A percentile compares a stretch with the other conserved stretches of the same genome.
Evolutionary conservation across 2,329 filamentous ascomycete genomes (phyloP).

Genomic region (Orbilia blumenaviensis): DNA sequence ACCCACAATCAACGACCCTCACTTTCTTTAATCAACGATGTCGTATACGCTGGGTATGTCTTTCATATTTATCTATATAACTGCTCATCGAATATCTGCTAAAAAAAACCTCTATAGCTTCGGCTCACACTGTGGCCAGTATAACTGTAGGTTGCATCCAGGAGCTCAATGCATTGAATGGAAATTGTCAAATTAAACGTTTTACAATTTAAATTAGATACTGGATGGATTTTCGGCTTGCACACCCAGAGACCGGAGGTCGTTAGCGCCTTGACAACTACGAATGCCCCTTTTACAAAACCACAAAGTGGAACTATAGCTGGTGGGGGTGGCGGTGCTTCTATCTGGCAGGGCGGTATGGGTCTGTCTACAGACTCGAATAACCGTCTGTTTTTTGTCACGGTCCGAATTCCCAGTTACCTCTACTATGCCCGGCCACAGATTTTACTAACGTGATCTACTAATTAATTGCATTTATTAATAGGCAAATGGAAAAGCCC

Average conservation of each 20-base stretch:
- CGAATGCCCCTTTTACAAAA: slow-evolving; percentile 62
- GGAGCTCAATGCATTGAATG: background rate
- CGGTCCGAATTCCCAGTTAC: slow-evolving; percentile 27
- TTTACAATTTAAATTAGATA: slow-evolving; percentile 58
- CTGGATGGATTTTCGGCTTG: slow-evolving; percentile 66
- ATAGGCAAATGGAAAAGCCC: slow-evolving; percentile 54
- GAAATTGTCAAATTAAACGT: background rate
- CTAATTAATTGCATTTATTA: background rate
- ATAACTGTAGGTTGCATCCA: slow-evolving; percentile 61
- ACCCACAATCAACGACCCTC: slow-evolving; percentile 66
- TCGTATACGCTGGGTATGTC: slow-evolving; percentile 64
- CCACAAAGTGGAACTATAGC: slow-evolving; percentile 58
- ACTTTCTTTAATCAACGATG: slow-evolving; percentile 64
- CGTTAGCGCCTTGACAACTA: slow-evolving; percentile 61
- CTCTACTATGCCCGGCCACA: background rate
- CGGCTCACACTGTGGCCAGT: slow-evolving; percentile 68
- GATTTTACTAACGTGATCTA: background rate
- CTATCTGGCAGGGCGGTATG: slow-evolving; percentile 61
- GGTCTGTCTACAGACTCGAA: slow-evolving; percentile 59
- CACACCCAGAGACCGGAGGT: slow-evolving; percentile 62
- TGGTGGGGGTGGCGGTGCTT: slow-evolving; percentile 61
- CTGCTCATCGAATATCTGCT: background rate
- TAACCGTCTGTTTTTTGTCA: slow-evolving; percentile 59
- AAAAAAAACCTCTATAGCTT: slow-evolving; percentile 59
- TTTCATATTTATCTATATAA: background rate